Evolutionary conservation across 192 early-diverging fungal genomes (phyloP).

Genomic region (Coemansia brasiliensis): DNA sequence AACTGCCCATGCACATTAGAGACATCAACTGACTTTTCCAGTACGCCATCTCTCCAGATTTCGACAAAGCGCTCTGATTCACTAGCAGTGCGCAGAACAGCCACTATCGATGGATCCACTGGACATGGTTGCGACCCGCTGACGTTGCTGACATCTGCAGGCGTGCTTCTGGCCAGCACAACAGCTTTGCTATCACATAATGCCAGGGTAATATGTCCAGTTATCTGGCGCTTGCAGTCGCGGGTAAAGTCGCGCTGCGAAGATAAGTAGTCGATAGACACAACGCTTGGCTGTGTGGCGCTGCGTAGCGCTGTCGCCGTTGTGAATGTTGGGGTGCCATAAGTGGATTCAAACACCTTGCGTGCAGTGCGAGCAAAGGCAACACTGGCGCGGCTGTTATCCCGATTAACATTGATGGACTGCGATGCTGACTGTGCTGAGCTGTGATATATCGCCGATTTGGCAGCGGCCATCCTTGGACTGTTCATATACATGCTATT

Average conservation of each 20-base stretch:
- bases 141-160: conserved; percentile 38
- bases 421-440: background rate
- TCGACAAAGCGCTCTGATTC: conserved; percentile 57
- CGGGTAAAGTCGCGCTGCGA: conserved; percentile 59
- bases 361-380: conserved; percentile 29
- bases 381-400: conserved; percentile 24
- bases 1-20: conserved; percentile 68
- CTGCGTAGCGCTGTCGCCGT: conserved; percentile 13
- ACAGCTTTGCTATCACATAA: conserved; percentile 19
- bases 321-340: conserved; percentile 14
- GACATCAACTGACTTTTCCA: conserved; percentile 64
- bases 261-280: conserved; percentile 29
- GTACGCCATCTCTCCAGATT: conserved; percentile 58
- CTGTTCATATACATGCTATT: too few relatives aligned
- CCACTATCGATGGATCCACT: conserved; percentile 38
- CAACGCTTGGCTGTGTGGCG: conserved; percentile 10
- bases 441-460: too few relatives aligned
- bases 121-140: conserved; percentile 32
- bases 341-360: conserved; percentile 33
- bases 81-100: conserved; percentile 37
- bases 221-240: conserved; percentile 54
- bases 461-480: too few relatives aligned
- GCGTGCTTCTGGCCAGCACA: conserved; percentile 27
- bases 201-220: conserved; percentile 37
- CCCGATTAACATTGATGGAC: background rate